Percentiles rank a stretch among this genome's conserved stretches.
Conservation (phyloP, 768 basidiomycete genomes). For the Rhodotorula paludigena region DNA sequence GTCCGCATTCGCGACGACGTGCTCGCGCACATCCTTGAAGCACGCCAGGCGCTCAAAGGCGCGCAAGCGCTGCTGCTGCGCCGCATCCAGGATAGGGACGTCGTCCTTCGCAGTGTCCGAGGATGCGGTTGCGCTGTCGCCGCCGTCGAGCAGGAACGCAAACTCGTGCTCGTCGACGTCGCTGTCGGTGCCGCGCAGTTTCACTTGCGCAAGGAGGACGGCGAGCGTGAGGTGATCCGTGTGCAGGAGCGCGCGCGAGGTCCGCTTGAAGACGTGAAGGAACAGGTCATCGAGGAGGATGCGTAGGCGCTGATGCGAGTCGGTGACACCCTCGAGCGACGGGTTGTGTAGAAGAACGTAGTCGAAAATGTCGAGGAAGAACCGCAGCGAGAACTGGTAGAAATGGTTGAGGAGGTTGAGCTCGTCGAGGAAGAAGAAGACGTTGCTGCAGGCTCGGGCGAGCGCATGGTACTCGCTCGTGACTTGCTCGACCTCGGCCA, state of each 20-base stretch:
- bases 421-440: conserved; percentile 96
- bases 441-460: conserved; percentile 90
- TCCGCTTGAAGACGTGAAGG: conserved; percentile 77
- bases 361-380: conserved; percentile 99
- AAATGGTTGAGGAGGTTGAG: conserved; percentile 91
- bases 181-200: conserved; percentile 24
- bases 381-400: conserved; percentile 94
- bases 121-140: conserved; percentile 54
- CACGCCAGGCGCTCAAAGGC: conserved; percentile 65
- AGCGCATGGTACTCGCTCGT: conserved; percentile 90
- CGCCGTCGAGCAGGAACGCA: conserved; percentile 86
- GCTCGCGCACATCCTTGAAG: conserved; percentile 67
- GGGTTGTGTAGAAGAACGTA: conserved; percentile 88
- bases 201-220: conserved; percentile 77
- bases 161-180: conserved; percentile 34
- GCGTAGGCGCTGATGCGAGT: conserved; percentile 65
- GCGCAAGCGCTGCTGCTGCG: conserved; percentile 65
- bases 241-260: conserved; percentile 82
- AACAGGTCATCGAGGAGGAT: conserved; percentile 84
- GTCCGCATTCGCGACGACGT: conserved; percentile 59
- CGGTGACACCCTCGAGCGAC: conserved; percentile 71
- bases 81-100: conserved; percentile 56
- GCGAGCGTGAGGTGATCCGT: conserved; percentile 86
- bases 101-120: conserved; percentile 39
- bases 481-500: conserved; percentile 93